These are phyloP conservation scores for Bromus sterilis DNA, from an alignment of 176 grass and related monocot genomes.

Conservation along the genomic window DNA sequence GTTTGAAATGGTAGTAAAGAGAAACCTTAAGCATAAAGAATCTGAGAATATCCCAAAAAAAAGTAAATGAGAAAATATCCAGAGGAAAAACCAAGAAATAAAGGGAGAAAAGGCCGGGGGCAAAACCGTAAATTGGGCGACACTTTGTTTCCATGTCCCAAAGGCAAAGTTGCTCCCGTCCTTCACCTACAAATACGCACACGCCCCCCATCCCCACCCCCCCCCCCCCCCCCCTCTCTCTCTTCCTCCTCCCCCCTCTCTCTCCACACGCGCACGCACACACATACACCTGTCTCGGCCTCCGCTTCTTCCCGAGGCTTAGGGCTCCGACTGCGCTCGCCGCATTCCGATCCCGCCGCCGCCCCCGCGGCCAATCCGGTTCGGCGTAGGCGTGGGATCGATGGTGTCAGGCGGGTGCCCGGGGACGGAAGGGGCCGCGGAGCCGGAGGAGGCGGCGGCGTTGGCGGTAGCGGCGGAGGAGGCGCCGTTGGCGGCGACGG, in stretches of 20 bases:
- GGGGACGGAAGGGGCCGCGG: conserved; percentile 21
- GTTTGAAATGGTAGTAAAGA: too few species aligned
- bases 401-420: conserved; percentile 50
- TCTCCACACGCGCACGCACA: background rate
- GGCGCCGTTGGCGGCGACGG: background rate
- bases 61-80: background rate
- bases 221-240: background rate
- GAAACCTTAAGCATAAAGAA: background rate
- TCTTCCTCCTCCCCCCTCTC: background rate
- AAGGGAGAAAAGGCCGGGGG: background rate
- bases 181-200: conserved; percentile 56
- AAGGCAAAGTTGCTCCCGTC: conserved; percentile 24
- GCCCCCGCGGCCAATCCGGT: background rate
- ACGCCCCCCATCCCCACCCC: conserved; percentile 11
- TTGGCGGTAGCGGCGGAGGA: background rate
- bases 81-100: background rate
- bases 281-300: conserved; percentile 4
- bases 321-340: conserved; percentile 16
- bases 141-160: background rate
- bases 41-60: background rate
- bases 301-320: conserved; percentile 3
- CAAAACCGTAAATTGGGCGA: background rate
- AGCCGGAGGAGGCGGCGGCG: conserved; percentile 1
- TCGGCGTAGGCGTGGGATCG: background rate
- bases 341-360: conserved; percentile 42